Evolutionary conservation across 768 basidiomycete species (phyloP).

Genomic region (Austroboletus eburneus): DNA sequence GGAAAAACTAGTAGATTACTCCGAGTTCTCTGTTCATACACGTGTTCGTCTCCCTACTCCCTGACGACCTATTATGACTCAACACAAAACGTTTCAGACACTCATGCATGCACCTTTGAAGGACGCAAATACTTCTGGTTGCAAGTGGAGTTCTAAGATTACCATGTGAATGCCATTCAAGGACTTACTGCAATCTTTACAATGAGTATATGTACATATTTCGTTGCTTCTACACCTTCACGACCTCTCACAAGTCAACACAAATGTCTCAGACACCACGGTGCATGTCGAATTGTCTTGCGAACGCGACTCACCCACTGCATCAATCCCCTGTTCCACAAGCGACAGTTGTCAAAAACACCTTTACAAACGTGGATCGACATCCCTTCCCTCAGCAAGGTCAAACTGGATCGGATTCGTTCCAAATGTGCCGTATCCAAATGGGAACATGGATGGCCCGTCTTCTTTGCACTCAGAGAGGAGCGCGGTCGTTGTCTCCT

Average conservation of each 20-base stretch:
- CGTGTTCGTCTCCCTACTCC: no score
- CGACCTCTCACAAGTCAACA: conserved; percentile 12
- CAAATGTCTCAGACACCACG: conserved; percentile 15
- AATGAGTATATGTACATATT: no score
- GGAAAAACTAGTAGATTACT: no score
- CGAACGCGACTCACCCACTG: conserved; percentile 1
- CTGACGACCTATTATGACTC: no score
- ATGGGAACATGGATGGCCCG: conserved; percentile 11
- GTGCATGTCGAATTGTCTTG: background rate
- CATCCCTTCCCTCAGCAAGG: background rate
- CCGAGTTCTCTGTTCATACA: no score
- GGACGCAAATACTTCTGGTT: no score
- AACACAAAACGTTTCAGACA: no score
- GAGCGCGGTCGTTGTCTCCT: conserved; percentile 5
- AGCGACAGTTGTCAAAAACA: conserved; percentile 21
- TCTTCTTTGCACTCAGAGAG: background rate
- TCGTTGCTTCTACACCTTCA: background rate
- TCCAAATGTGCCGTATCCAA: conserved; percentile 20
- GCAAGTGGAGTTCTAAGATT: no score
- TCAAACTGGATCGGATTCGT: conserved; percentile 17
- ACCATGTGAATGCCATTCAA: no score
- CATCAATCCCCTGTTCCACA: conserved; percentile 9
- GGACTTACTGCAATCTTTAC: no score
- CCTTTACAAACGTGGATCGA: conserved; percentile 21
- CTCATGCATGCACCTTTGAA: no score